phyloP scores from a whole-genome alignment of 345 rosid genomes.

The Schrenkiella parvula region DNA sequence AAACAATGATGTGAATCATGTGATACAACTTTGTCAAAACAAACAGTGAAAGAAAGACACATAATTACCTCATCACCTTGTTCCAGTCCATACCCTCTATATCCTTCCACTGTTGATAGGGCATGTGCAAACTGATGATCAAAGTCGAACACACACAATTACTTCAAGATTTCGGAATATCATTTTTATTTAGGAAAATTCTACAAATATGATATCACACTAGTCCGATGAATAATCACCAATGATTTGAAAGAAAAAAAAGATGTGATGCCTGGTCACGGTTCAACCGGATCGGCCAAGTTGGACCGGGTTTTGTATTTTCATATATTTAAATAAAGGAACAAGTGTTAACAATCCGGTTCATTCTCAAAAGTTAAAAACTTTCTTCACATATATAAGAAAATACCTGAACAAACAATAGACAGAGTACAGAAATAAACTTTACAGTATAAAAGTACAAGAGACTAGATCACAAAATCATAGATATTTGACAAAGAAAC shows the following conservation, averaged over 20 bases:
- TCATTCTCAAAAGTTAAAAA: background rate
- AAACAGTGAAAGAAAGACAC: background rate
- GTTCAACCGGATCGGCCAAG: background rate
- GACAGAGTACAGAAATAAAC: background rate
- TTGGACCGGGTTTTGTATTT: background rate
- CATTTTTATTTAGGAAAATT: background rate
- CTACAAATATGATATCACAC: background rate
- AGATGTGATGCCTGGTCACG: background rate
- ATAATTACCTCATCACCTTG: conserved; percentile 27
- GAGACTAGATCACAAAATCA: background rate
- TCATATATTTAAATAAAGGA: background rate
- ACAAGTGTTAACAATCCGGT: background rate
- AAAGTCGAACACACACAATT: background rate
- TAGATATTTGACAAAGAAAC: background rate
- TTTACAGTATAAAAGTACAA: background rate
- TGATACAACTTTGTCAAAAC: background rate
- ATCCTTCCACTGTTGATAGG: conserved; percentile 50
- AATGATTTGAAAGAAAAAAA: background rate
- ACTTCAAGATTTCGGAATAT: background rate
- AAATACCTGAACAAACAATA: background rate
- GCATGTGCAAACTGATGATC: conserved; percentile 48
- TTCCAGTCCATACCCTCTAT: conserved; percentile 34
- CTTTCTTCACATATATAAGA: background rate
- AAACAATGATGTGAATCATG: background rate
- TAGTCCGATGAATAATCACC: background rate